These are phyloP conservation scores for Phytophthora capsici DNA, from an alignment of 352 stramenopile genomes.

Conservation along the genomic window DNA sequence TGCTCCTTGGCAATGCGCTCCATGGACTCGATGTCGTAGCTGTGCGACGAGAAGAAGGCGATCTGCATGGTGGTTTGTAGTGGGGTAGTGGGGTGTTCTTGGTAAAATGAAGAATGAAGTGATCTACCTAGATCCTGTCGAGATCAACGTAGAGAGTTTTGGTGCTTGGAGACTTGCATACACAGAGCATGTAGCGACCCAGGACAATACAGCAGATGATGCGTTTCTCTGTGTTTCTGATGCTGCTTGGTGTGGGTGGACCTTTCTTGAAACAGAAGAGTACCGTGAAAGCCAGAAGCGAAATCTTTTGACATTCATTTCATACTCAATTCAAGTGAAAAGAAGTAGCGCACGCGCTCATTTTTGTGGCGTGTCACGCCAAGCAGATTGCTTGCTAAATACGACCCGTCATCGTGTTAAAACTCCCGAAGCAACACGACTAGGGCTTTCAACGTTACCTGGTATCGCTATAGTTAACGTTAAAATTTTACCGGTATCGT, in stretches of 20 bases:
- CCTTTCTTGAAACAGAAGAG: slow-evolving; percentile 17
- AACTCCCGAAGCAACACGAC: slow-evolving; percentile 1
- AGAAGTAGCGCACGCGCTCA: not conserved
- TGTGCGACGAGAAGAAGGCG: slow-evolving; percentile 76
- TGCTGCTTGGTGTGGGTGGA: slow-evolving; percentile 14
- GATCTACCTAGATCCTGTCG: not conserved
- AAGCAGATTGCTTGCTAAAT: slow-evolving; percentile 13
- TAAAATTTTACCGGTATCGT: too few relatives aligned
- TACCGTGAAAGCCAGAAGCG: slow-evolving; percentile 6
- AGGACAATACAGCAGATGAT: slow-evolving; percentile 4
- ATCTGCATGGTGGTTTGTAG: slow-evolving; percentile 53
- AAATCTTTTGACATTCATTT: not conserved
- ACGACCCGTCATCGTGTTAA: slow-evolving; percentile 9
- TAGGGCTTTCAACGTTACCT: too few relatives aligned
- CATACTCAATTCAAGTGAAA: not conserved
- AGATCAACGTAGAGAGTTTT: slow-evolving; percentile 34
- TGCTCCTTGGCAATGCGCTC: slow-evolving; percentile 46
- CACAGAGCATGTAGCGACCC: slow-evolving; percentile 14
- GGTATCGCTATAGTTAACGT: too few relatives aligned
- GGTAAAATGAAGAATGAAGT: slow-evolving; percentile 32
- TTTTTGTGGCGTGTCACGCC: slow-evolving; percentile 4
- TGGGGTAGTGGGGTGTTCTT: slow-evolving; percentile 18
- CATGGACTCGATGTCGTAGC: slow-evolving; percentile 74
- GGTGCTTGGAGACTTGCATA: slow-evolving; percentile 14
- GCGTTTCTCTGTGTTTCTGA: slow-evolving; percentile 24